phyloP scores from a whole-genome alignment of 2,329 filamentous ascomycete species.

The Penicillium freii region DNA sequence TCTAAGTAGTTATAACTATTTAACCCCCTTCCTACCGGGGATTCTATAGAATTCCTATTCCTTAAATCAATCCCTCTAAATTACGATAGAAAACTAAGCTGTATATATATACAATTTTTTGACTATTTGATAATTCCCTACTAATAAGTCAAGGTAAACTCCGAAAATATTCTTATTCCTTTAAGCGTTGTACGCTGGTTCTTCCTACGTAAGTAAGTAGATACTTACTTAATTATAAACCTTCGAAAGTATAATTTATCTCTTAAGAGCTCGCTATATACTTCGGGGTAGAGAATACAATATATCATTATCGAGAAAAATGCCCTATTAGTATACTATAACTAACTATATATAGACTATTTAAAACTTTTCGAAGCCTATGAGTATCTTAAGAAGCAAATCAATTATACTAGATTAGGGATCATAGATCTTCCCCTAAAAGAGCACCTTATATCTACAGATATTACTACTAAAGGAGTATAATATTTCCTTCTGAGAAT shows the following conservation, averaged over 20 bases:
- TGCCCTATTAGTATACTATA: background rate
- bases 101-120: background rate
- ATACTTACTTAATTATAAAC: background rate
- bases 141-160: background rate
- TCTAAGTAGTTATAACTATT: background rate
- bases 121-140: background rate
- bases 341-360: background rate
- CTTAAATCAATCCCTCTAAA: background rate
- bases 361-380: constrained; percentile 1
- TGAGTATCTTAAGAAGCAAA: background rate
- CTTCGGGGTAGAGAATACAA: background rate
- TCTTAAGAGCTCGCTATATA: background rate
- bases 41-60: background rate
- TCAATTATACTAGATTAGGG: background rate
- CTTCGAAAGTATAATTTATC: background rate
- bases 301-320: background rate
- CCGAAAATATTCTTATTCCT: background rate
- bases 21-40: background rate
- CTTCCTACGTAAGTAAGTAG: background rate
- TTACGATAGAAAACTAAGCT: background rate
- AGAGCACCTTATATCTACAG: background rate
- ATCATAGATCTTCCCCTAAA: background rate
- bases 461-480: background rate
- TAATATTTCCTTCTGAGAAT: background rate
- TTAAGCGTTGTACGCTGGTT: background rate